Percentiles rank a stretch among this genome's conserved stretches.
Evolutionary conservation across 805 yeast genomes (phyloP).

Genomic region (Maudiozyma saulgeensis): DNA sequence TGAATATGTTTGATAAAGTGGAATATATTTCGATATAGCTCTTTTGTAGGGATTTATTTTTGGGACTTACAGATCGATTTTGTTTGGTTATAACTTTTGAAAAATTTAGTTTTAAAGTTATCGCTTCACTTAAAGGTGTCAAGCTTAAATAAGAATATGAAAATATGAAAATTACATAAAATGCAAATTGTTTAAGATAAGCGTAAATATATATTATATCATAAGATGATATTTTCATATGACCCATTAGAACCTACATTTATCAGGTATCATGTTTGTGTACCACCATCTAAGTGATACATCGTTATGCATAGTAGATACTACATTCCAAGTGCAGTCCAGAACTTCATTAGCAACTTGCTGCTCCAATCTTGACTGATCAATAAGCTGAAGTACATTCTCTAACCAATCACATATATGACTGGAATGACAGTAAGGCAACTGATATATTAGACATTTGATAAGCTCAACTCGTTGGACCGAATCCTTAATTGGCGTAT

Average conservation of each 20-base stretch:
- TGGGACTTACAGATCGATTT: no score
- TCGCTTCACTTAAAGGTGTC: no score
- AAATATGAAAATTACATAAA: neutral
- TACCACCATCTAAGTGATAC: conserved; percentile 26
- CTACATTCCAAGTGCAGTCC: conserved; percentile 15
- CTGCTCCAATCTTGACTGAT: conserved; percentile 2
- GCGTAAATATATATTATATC: no score
- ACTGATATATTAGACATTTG: conserved; percentile 17
- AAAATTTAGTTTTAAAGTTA: no score
- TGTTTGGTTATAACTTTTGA: no score
- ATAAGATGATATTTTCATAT: no score
- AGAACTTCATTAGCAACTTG: conserved; percentile 6
- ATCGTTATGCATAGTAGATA: conserved; percentile 12
- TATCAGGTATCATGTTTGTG: conserved; percentile 4
- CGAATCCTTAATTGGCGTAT: conserved; percentile 3
- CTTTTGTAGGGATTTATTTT: no score
- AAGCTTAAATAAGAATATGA: no score
- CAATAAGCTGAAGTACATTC: conserved; percentile 15
- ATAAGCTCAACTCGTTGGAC: conserved; percentile 10
- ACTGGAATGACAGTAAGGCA: conserved; percentile 10
- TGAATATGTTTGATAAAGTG: no score
- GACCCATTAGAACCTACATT: conserved; percentile 1
- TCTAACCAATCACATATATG: conserved; percentile 19
- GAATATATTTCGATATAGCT: no score
- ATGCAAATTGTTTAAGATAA: neutral